Evolutionary conservation across 495 filamentous ascomycete species (phyloP).

Genomic region (Pseudomonodictys pantanalensis): DNA sequence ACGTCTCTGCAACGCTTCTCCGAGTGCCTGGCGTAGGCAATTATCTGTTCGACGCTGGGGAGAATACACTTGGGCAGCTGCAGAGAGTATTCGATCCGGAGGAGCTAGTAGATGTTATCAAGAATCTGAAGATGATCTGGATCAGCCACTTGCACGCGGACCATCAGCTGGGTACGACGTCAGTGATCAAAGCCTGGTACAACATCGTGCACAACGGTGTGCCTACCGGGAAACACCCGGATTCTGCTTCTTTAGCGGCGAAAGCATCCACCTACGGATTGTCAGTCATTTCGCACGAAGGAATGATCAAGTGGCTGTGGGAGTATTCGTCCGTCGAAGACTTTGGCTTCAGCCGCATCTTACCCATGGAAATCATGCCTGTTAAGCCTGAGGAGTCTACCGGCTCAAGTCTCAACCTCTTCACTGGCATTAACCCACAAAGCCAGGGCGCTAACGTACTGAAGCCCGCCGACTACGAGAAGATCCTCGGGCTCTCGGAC

Average conservation of each 20-base stretch:
- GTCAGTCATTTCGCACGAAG: conserved; percentile 58
- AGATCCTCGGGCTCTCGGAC: conserved; percentile 43
- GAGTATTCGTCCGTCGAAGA: conserved; percentile 79
- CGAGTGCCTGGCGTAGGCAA: conserved; percentile 78
- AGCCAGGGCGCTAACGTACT: background rate
- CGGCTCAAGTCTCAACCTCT: conserved; percentile 6
- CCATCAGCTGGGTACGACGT: conserved; percentile 82
- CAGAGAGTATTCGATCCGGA: conserved; percentile 63
- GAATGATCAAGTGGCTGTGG: conserved; percentile 67
- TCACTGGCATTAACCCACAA: background rate
- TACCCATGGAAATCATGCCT: conserved; percentile 44
- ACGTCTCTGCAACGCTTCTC: conserved; percentile 85
- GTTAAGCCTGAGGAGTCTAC: background rate
- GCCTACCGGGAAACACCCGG: conserved; percentile 9
- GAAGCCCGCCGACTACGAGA: conserved; percentile 11
- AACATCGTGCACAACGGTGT: conserved; percentile 43
- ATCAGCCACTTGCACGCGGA: conserved; percentile 96
- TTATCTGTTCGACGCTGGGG: conserved; percentile 87
- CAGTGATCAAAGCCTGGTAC: conserved; percentile 78
- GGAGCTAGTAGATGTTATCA: conserved; percentile 65
- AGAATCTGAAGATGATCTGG: conserved; percentile 80
- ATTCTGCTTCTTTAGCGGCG: background rate
- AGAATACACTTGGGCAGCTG: conserved; percentile 90
- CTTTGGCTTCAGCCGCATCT: conserved; percentile 62
- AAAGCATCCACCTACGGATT: conserved; percentile 47